Base-by-base conservation (phyloP, 1,284 basidiomycete species). In the Pyrrhoderma lamaoense region DNA sequence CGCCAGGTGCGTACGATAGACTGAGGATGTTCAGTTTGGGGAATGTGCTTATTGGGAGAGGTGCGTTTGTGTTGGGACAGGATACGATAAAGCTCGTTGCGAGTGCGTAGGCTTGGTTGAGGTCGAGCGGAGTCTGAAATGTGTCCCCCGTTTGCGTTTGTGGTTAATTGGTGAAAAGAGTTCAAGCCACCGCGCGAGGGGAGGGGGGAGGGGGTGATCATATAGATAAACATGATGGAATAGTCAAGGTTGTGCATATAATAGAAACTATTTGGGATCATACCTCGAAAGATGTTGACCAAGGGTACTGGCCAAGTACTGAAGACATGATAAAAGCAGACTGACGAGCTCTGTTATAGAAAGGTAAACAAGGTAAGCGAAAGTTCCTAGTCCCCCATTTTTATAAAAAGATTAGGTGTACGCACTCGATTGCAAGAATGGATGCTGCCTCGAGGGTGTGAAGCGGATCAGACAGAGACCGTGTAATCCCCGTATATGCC, bases 201-300 rank as follows among this genome's bases (percentile, higher is more conserved):
- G n/a, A n/a, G n/a, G n/a, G n/a, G n/a, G n/a, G n/a, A n/a, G n/a
- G n/a, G n/a, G n/a, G n/a, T n/a, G n/a, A n/a, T n/a, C n/a, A n/a
- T n/a, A n/a, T n/a, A n/a, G n/a, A n/a, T n/a, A n/a, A n/a, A n/a
- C n/a, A n/a, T n/a, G n/a, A n/a, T n/a, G n/a, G n/a, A n/a, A n/a
- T n/a, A n/a, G n/a, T n/a, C n/a, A n/a, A n/a, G n/a, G n/a, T n/a
- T n/a, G n/a, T n/a, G 27, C 27, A 5, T 31, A 31, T 31, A 5
- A 31, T 31, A 42, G 18, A 48, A 45, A 31, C 22, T 5, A 7
- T 19, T 35, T 11, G 59, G 18, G 65, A 65, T 31, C 65, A n/a
- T n/a, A n/a, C 68, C 57, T 76, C 71, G 60, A 78, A 77, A 9
- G 77, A 65, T 0, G 73, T 73, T 51, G 73, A 74, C 80, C 80